Evolutionary conservation across 495 filamentous ascomycete species (phyloP), one percentile per base, ranked within the genome.

Genomic region (Penicillium macrosclerotiorum): DNA sequence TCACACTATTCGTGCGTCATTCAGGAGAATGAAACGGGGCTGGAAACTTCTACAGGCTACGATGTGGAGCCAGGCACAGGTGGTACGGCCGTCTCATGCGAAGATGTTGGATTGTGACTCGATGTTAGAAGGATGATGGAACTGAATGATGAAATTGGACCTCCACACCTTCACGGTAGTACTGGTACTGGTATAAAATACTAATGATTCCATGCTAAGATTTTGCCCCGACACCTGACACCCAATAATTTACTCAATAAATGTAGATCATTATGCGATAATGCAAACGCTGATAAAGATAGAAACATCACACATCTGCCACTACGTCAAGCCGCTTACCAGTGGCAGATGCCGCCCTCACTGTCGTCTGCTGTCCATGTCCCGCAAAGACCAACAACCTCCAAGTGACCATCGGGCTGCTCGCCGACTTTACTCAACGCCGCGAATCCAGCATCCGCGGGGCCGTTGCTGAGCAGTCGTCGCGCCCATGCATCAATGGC

Each of bases 301-400:
- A 26, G 42, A 19, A 24, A 34, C 35, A 18, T 23, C 14, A 26
- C 17, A 12, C 12, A 31, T 19, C 12, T 18, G 24, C 6, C 22
- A 24, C 16, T 13, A 29, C 5, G 1, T 1, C 12, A 32, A 44
- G 7, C 12, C 13, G 32, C 16, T 67, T 52, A 79, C 74, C 75
- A 82, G 62, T 85, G 79, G 52, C 85, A 89, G 27, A 89, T 75
- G 0, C 85, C 85, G 17, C 85, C 85, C 26, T 87, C 89, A 29
- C 83, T 88, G 37, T 94, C 89, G 56, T 90, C 86, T 43, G 91
- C 83, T 2, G 77, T 80, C 91, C 91, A 96, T 2, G 82, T 86
- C 2, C 89, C 90, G 3, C 89, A 89, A 43, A 95, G 70, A 5
- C 91, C 91, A 12, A 86, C 79, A 29, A 88, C 75, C 60, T 88